These are phyloP conservation scores for Lophiostoma macrostomum DNA, from an alignment of 495 filamentous ascomycete genomes.

Conservation along the genomic window DNA sequence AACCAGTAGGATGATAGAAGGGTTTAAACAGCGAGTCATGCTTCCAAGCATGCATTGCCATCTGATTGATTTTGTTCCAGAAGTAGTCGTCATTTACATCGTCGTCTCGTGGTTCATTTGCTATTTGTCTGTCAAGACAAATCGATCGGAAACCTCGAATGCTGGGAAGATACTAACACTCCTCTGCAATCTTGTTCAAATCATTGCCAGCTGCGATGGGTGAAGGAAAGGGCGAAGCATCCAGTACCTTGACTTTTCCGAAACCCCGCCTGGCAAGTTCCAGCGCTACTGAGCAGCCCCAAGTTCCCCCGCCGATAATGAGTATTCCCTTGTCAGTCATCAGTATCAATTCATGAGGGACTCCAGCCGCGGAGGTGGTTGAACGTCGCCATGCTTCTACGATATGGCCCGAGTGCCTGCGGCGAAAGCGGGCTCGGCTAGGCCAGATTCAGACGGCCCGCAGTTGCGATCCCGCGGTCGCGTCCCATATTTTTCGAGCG, in stretches of 20 bases:
- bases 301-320: constrained; percentile 1
- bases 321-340: not conserved
- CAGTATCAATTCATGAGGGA: too few species aligned
- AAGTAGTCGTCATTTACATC: constrained; percentile 39
- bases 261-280: constrained; percentile 51
- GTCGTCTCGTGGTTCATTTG: constrained; percentile 17
- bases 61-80: constrained; percentile 41
- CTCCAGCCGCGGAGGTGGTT: too few species aligned
- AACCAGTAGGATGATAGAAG: constrained; percentile 50
- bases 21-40: constrained; percentile 49
- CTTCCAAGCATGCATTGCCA: constrained; percentile 48
- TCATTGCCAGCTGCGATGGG: constrained; percentile 53
- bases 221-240: constrained; percentile 47
- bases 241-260: constrained; percentile 48
- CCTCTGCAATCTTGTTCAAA: constrained; percentile 57
- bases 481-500: too few species aligned
- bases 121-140: not conserved
- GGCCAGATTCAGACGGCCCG: too few species aligned
- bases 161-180: constrained; percentile 41
- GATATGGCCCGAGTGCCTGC: too few species aligned
- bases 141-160: not conserved
- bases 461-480: too few species aligned
- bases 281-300: constrained; percentile 53
- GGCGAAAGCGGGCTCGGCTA: too few species aligned
- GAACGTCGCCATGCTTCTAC: too few species aligned